Conservation (phyloP, 768 basidiomycete genomes). For the Termitomyces sp. region DNA sequence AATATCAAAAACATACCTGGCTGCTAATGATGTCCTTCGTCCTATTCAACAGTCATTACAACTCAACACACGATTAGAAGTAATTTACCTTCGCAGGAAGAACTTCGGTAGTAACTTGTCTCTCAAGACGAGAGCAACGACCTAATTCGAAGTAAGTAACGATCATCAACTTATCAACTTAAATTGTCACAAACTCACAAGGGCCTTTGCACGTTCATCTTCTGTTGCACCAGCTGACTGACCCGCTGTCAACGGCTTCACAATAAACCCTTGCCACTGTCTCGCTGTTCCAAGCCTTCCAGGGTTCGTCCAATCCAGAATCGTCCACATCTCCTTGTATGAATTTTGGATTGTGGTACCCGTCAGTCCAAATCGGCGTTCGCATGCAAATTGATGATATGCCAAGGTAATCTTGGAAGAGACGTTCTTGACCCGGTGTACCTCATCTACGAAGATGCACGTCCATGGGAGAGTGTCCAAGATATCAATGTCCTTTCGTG, state of each 20-base stretch:
- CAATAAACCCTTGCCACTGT: conserved; percentile 78
- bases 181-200: conserved; percentile 30
- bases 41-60: conserved; percentile 27
- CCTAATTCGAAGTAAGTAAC: conserved; percentile 26
- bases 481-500: conserved; percentile 64
- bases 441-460: conserved; percentile 83
- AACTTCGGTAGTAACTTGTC: conserved; percentile 74
- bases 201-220: conserved; percentile 54
- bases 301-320: conserved; percentile 91
- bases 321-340: conserved; percentile 88
- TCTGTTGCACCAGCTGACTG: conserved; percentile 66
- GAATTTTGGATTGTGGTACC: conserved; percentile 82
- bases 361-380: conserved; percentile 79
- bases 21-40: conserved; percentile 76
- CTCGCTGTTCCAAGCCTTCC: conserved; percentile 65
- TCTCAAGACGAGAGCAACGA: conserved; percentile 58
- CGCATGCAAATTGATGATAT: conserved; percentile 66
- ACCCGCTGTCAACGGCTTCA: conserved; percentile 61
- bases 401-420: conserved; percentile 62
- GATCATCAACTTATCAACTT: background rate
- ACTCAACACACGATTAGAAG: background rate
- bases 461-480: conserved; percentile 71
- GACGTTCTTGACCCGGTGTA: conserved; percentile 85
- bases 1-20: conserved; percentile 38
- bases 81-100: conserved; percentile 71